Conservation (phyloP, 306 rosid genomes). For the Cajanus cajan region DNA sequence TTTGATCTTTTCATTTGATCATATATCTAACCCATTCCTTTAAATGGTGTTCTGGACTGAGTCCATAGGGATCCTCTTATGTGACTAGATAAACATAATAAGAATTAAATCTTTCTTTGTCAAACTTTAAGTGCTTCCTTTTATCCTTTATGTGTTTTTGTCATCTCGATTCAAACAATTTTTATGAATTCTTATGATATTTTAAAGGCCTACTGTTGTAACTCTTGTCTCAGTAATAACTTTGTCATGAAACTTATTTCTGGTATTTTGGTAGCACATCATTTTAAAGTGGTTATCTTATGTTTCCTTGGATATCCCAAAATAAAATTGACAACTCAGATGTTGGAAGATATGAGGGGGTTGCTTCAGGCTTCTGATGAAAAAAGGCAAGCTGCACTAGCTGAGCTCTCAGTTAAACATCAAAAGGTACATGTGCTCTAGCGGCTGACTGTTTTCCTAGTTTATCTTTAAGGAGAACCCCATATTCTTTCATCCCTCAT, state of each 20-base stretch:
- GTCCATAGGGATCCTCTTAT: conserved; percentile 24
- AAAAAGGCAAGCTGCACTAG: conserved; percentile 78
- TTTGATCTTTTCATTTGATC: conserved; percentile 7
- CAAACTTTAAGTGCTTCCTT: conserved; percentile 24
- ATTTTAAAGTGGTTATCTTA: neutral
- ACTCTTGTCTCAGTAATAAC: neutral
- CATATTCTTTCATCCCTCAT: neutral
- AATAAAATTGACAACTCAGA: conserved; percentile 46
- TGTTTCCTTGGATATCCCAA: conserved; percentile 32
- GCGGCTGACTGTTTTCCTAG: conserved; percentile 12
- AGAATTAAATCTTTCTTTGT: conserved; percentile 3
- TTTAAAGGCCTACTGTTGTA: neutral
- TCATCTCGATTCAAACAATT: conserved; percentile 17
- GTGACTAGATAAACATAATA: neutral
- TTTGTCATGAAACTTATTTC: conserved; percentile 6
- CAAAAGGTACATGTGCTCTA: conserved; percentile 62
- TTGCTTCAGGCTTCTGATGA: conserved; percentile 88
- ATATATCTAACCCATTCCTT: conserved; percentile 10
- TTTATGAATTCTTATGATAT: conserved; percentile 11
- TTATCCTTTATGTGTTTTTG: conserved; percentile 18
- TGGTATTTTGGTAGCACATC: conserved; percentile 6
- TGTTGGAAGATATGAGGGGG: conserved; percentile 81
- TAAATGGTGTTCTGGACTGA: neutral
- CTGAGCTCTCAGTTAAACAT: conserved; percentile 89
- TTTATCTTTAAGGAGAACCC: conserved; percentile 5